Conservation (phyloP, 495 filamentous ascomycete species). For the Hypoxylon lienhwacheense region DNA sequence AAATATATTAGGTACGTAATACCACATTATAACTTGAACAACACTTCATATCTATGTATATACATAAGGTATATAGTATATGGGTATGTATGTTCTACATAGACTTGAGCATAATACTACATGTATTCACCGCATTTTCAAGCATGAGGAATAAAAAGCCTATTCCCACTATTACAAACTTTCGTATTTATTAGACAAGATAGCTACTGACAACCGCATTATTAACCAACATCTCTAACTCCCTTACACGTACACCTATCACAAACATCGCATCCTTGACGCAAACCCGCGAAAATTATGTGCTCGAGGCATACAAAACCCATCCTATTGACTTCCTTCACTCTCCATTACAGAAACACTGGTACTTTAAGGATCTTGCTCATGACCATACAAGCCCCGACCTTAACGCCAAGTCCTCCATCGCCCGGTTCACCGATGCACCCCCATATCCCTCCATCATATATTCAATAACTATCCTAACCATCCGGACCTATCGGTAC, state of each 20-base stretch:
- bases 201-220: no score
- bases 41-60: no score
- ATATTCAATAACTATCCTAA: conserved; percentile 11
- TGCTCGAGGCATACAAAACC: background rate
- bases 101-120: no score
- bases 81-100: no score
- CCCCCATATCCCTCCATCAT: conserved; percentile 3
- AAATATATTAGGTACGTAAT: no score
- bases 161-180: no score
- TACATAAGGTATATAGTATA: no score
- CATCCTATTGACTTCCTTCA: background rate
- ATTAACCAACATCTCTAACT: conserved; percentile 4
- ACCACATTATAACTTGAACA: no score
- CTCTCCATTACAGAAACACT: background rate
- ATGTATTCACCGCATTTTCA: no score
- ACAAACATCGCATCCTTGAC: conserved; percentile 4
- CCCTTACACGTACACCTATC: conserved; percentile 8
- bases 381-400: background rate
- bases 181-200: no score
- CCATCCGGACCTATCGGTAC: background rate
- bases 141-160: no score
- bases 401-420: conserved; percentile 12
- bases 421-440: background rate
- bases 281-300: background rate
- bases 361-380: background rate